Evolutionary conservation across 163 green algal species (phyloP).

Genomic region (Scenedesmus sp.): DNA sequence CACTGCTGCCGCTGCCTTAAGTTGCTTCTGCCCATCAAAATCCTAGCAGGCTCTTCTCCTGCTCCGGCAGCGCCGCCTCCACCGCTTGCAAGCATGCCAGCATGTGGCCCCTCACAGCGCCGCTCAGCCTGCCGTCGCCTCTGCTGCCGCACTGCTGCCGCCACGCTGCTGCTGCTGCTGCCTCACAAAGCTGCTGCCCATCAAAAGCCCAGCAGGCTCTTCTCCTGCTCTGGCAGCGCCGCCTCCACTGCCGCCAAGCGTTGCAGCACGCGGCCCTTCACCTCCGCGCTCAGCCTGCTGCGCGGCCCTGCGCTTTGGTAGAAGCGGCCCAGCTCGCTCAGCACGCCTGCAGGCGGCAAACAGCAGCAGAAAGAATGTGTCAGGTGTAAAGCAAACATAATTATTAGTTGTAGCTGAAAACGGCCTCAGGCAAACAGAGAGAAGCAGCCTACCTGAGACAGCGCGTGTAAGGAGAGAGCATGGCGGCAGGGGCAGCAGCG

Average conservation of each 20-base stretch:
- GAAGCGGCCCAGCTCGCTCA: conserved; percentile 46
- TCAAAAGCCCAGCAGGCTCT: conserved; percentile 48
- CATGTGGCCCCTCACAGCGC: conserved; percentile 2
- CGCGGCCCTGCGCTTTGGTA: conserved; percentile 37
- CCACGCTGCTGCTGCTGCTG: not conserved
- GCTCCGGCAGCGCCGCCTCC: conserved; percentile 37
- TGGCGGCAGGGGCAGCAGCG: too few species aligned
- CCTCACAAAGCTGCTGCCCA: not conserved
- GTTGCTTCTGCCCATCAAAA: conserved; percentile 2
- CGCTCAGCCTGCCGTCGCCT: not conserved
- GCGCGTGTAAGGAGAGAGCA: too few species aligned
- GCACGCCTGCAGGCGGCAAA: conserved; percentile 18
- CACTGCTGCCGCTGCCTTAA: not conserved
- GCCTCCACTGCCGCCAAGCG: conserved; percentile 44
- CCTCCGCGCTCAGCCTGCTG: not conserved
- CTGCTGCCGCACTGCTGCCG: not conserved
- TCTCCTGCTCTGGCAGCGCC: conserved; percentile 41
- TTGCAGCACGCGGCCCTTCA: conserved; percentile 19
- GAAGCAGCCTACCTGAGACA: too few species aligned
- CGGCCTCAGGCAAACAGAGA: too few species aligned
- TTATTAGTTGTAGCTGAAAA: too few species aligned
- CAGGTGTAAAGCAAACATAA: not conserved
- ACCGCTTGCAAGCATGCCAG: conserved; percentile 33
- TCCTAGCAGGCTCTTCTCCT: conserved; percentile 47
- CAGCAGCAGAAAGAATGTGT: not conserved